These are phyloP conservation scores for Cynanchum wilfordii DNA, from an alignment of 257 asterid genomes.

Conservation along the genomic window DNA sequence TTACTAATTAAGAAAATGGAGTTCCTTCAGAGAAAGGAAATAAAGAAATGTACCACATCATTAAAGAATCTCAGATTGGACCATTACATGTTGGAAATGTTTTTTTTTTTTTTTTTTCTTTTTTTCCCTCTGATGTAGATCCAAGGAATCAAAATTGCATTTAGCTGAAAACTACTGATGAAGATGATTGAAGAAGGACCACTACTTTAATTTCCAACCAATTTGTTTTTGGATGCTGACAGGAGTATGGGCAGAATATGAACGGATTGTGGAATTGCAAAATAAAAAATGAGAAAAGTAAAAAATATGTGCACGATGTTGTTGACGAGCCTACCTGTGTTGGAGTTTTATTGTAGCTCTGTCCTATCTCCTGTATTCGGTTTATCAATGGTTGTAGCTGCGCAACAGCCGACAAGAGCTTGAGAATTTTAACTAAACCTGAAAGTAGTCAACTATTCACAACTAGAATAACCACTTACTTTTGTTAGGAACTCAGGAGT, in stretches of 20 bases:
- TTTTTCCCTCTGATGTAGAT: neutral
- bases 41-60: neutral
- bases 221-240: neutral
- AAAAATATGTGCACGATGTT: neutral
- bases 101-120: neutral
- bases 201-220: neutral
- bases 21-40: neutral
- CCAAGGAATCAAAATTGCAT: neutral
- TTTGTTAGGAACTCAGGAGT: slow-evolving; percentile 64
- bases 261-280: neutral
- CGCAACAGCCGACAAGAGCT: slow-evolving; percentile 27
- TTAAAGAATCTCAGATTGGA: slow-evolving; percentile 2
- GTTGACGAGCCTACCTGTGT: slow-evolving; percentile 75
- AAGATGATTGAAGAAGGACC: neutral
- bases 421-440: slow-evolving; percentile 10
- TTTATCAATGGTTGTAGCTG: slow-evolving; percentile 79
- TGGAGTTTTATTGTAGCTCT: slow-evolving; percentile 57
- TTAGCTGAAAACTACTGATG: neutral
- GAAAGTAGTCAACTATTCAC: neutral
- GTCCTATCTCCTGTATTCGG: slow-evolving; percentile 77
- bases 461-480: slow-evolving; percentile 32
- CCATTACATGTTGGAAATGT: neutral
- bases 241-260: neutral
- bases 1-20: neutral
- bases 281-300: neutral